A percentile compares a stretch with the other conserved stretches of the same genome.
These are phyloP conservation scores for Priceomyces melissophilus DNA, from an alignment of 805 yeast species.

Conservation along the genomic window DNA sequence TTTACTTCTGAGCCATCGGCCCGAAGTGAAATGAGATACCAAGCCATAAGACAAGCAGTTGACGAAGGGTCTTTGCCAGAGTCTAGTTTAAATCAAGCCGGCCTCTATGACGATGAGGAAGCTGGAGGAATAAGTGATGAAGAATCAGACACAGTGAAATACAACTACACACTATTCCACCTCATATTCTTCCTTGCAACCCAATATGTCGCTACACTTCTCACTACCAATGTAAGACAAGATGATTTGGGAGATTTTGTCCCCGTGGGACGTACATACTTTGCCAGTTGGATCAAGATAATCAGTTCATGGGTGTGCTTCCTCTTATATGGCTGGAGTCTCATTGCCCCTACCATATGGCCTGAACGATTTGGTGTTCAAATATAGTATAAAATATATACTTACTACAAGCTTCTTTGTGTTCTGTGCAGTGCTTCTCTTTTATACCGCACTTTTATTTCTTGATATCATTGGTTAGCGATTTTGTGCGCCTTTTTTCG, in stretches of 20 bases:
- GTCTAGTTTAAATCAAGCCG: constrained; percentile 77
- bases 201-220: constrained; percentile 90
- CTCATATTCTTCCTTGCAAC: constrained; percentile 91
- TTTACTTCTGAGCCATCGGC: constrained; percentile 43
- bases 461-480: not conserved
- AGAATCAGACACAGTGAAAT: constrained; percentile 61
- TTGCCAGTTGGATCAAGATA: constrained; percentile 92
- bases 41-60: constrained; percentile 92
- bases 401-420: too few species aligned
- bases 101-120: constrained; percentile 49
- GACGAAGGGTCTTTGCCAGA: constrained; percentile 93
- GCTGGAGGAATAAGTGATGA: constrained; percentile 47
- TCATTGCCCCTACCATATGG: constrained; percentile 83
- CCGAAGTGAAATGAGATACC: constrained; percentile 71
- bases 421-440: too few species aligned
- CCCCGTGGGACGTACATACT: constrained; percentile 96
- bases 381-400: constrained; percentile 12
- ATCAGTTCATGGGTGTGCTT: constrained; percentile 91
- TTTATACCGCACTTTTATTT: too few species aligned
- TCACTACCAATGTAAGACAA: constrained; percentile 86
- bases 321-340: constrained; percentile 81
- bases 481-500: constrained; percentile 5
- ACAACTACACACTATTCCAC: constrained; percentile 86
- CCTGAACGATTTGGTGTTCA: constrained; percentile 76
- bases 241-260: constrained; percentile 85